A percentile compares a stretch with the other conserved stretches of the same genome.
Conservation (phyloP, 305 asterid genomes). For the Galium porrigens region DNA sequence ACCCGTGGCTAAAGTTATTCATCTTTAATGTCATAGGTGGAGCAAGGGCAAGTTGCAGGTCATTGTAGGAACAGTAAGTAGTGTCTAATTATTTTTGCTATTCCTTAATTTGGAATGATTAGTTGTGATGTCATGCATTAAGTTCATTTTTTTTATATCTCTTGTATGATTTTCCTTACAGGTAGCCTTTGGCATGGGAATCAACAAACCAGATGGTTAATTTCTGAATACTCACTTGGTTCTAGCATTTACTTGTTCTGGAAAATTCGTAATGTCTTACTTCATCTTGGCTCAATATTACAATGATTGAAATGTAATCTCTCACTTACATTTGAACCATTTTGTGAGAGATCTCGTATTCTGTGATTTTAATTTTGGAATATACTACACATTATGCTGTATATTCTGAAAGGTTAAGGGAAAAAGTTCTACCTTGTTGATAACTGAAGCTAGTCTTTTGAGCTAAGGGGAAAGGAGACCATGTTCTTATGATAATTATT, state of each 20-base stretch:
- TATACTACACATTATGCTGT: neutral
- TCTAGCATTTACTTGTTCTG: neutral
- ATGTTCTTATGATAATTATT: neutral
- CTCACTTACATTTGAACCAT: neutral
- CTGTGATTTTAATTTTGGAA: neutral
- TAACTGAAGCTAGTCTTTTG: neutral
- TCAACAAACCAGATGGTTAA: conserved; percentile 95
- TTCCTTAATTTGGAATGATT: neutral
- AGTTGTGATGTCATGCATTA: conserved; percentile 7
- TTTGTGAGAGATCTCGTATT: too few species aligned
- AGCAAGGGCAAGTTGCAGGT: conserved; percentile 77
- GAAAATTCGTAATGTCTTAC: neutral
- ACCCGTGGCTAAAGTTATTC: neutral
- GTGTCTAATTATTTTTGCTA: neutral
- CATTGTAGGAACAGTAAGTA: conserved; percentile 90
- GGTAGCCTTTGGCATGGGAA: conserved; percentile 99
- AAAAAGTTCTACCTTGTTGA: neutral
- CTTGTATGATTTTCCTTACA: conserved; percentile 20
- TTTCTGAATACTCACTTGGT: conserved; percentile 3
- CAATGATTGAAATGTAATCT: neutral
- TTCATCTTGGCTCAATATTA: neutral
- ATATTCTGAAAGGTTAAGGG: conserved; percentile 1
- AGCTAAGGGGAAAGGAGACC: neutral
- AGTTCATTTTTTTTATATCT: neutral
- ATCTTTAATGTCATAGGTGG: conserved; percentile 56